A percentile compares a stretch with the other conserved stretches of the same genome.
Conservation (phyloP, 106 monocot genomes). For the Dendrobium catenatum region DNA sequence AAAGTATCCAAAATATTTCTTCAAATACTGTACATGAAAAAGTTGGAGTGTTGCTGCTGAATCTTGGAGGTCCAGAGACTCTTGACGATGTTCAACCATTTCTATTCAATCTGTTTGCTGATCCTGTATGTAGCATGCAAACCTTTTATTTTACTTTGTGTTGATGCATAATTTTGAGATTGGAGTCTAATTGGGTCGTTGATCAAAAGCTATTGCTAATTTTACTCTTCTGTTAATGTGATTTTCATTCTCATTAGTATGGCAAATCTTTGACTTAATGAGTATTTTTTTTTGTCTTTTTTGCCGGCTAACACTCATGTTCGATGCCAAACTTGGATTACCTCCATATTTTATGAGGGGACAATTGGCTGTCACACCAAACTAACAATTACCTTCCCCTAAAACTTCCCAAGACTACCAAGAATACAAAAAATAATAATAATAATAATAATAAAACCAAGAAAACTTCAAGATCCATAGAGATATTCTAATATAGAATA, state of each 20-base stretch:
- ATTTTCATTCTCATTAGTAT: neutral
- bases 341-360: neutral
- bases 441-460: too few species aligned
- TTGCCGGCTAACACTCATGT: neutral
- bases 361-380: neutral
- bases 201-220: neutral
- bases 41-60: constrained; percentile 69
- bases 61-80: constrained; percentile 85
- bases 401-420: too few species aligned
- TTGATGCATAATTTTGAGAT: constrained; percentile 2
- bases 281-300: neutral
- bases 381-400: neutral
- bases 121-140: constrained; percentile 51
- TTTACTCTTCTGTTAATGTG: neutral
- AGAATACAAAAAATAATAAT: too few species aligned
- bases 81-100: constrained; percentile 92
- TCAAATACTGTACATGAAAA: constrained; percentile 25
- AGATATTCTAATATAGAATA: too few species aligned
- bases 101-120: constrained; percentile 89
- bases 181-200: neutral
- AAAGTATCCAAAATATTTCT: constrained; percentile 6
- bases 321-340: neutral
- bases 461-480: too few species aligned
- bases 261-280: neutral
- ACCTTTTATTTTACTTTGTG: neutral